Percentiles rank a stretch among this genome's conserved stretches.
phyloP scores from a whole-genome alignment of 768 basidiomycete genomes.

The Coprinopsis sp. region DNA sequence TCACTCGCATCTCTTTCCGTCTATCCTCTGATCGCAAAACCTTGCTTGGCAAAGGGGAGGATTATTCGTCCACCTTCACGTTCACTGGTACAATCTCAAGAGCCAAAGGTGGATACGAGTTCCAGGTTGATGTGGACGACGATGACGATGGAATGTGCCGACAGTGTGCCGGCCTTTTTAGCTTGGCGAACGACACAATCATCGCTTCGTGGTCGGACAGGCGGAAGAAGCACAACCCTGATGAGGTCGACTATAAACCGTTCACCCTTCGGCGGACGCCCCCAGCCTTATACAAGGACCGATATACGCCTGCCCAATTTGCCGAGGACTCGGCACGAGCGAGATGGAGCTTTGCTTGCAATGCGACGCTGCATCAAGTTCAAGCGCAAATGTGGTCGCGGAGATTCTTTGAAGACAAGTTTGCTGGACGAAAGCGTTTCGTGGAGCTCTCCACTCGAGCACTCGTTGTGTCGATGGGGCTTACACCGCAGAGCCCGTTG shows the following conservation, averaged over 20 bases:
- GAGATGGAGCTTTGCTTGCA: slow-evolving; percentile 31
- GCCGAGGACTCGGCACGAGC: slow-evolving; percentile 26
- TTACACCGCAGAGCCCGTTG: slow-evolving; percentile 28
- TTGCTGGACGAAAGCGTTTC: slow-evolving; percentile 26
- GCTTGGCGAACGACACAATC: slow-evolving; percentile 14
- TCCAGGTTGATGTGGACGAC: slow-evolving; percentile 23
- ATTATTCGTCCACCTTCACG: slow-evolving; percentile 27
- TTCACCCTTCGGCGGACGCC: slow-evolving; percentile 26
- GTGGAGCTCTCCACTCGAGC: slow-evolving; percentile 26
- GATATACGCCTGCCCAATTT: slow-evolving; percentile 24
- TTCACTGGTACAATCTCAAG: slow-evolving; percentile 21
- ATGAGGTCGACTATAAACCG: slow-evolving; percentile 18
- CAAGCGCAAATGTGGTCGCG: slow-evolving; percentile 29
- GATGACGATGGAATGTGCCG: slow-evolving; percentile 24
- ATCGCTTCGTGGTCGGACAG: slow-evolving; percentile 19
- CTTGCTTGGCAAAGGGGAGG: slow-evolving; percentile 30
- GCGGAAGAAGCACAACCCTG: slow-evolving; percentile 18
- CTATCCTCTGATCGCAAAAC: slow-evolving; percentile 18
- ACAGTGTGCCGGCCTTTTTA: slow-evolving; percentile 21
- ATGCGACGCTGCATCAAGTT: slow-evolving; percentile 24
- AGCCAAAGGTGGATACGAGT: slow-evolving; percentile 17
- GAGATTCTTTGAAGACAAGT: slow-evolving; percentile 26
- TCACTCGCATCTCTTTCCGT: slow-evolving; percentile 26
- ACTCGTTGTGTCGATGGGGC: slow-evolving; percentile 24
- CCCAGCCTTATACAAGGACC: slow-evolving; percentile 26